These are phyloP conservation scores for Talaromyces sp. DNA, from an alignment of 2,329 filamentous ascomycete genomes.

Conservation along the genomic window DNA sequence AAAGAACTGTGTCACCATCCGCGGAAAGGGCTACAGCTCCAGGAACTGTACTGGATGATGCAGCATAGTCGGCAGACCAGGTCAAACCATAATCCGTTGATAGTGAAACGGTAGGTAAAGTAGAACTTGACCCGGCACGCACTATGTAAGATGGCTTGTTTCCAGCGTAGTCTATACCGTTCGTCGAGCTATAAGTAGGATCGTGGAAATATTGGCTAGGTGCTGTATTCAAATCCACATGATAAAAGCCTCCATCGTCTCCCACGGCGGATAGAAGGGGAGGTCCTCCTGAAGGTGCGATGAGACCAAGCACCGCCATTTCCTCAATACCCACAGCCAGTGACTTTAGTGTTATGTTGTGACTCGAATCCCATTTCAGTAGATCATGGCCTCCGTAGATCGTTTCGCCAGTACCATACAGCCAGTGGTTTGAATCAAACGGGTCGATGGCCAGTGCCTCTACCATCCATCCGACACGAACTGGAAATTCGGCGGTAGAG, in stretches of 20 bases:
- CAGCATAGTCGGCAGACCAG: conserved; percentile 50
- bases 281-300: conserved; percentile 50
- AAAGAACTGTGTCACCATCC: conserved; percentile 45
- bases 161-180: conserved; percentile 43
- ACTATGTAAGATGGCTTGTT: conserved; percentile 48
- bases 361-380: conserved; percentile 52
- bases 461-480: conserved; percentile 58
- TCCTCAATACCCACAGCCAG: conserved; percentile 57
- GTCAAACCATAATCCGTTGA: conserved; percentile 51
- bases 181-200: conserved; percentile 48
- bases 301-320: conserved; percentile 49
- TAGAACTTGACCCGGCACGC: conserved; percentile 47
- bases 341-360: conserved; percentile 51
- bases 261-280: conserved; percentile 53
- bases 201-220: conserved; percentile 48
- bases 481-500: conserved; percentile 27
- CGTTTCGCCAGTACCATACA: conserved; percentile 59
- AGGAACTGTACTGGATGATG: conserved; percentile 43
- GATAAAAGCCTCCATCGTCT: conserved; percentile 52
- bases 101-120: conserved; percentile 44
- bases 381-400: conserved; percentile 54
- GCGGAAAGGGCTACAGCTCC: conserved; percentile 53
- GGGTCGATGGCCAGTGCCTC: conserved; percentile 58
- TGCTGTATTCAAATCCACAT: conserved; percentile 39
- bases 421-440: conserved; percentile 58